A percentile compares a stretch with the other conserved stretches of the same genome.
phyloP scores from a whole-genome alignment of 129 eudicot genomes.

The Heracleum sosnowskyi region DNA sequence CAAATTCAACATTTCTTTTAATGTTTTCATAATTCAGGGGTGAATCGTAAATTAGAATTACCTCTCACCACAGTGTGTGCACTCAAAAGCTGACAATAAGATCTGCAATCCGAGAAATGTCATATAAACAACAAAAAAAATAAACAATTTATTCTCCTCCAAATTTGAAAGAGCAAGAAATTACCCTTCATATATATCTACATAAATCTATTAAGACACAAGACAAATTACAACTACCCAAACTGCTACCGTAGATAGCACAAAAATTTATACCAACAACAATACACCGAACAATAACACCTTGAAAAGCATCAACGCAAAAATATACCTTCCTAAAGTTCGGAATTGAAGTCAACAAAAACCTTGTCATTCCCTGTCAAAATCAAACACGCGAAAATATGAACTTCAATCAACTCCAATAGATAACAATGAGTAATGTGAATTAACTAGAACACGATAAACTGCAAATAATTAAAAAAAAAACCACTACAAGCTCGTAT shows the following conservation, averaged over 20 bases:
- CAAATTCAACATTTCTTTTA: neutral
- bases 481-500: too few relatives aligned
- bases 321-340: constrained; percentile 71
- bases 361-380: constrained; percentile 82
- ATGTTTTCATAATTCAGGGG: neutral
- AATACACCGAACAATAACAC: too few relatives aligned
- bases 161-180: neutral
- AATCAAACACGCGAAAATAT: neutral
- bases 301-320: too few relatives aligned
- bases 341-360: constrained; percentile 64
- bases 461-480: neutral
- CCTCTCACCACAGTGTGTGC: constrained; percentile 98
- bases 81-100: constrained; percentile 86
- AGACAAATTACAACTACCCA: neutral
- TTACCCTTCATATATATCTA: neutral
- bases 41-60: constrained; percentile 17
- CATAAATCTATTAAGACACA: neutral
- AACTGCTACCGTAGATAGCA: too few relatives aligned
- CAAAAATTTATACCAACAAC: too few relatives aligned
- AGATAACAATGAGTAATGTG: neutral
- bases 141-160: neutral
- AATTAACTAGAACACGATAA: neutral
- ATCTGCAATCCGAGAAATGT: constrained; percentile 43
- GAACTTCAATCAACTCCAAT: neutral
- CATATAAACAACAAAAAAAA: too few relatives aligned